Base-by-base conservation (phyloP, 1,284 basidiomycete species). In the Coniophora puteana region DNA sequence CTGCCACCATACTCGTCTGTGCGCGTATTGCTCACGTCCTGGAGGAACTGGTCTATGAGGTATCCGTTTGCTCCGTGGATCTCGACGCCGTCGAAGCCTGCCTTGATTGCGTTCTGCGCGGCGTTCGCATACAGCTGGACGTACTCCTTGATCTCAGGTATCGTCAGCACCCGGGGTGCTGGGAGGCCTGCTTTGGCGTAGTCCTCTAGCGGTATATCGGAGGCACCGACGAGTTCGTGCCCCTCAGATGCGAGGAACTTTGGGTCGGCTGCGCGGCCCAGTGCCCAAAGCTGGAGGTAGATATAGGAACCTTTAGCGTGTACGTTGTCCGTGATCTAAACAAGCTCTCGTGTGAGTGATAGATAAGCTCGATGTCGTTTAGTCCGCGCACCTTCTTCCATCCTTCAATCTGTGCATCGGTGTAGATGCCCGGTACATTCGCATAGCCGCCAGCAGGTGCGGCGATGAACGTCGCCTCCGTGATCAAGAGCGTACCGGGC, bases 1-100 rank as follows among this genome's bases (percentile, higher is more conserved):
- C 67, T 69, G 5, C 78, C 78, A 1, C 79, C 78, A 54, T 76
- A 83, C 22, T 65, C 55, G 53, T 82, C 80, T 3, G 71, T 73
- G 21, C 76, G 71, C 10, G 66, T 56, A 59, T 74, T 48, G n/a
- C 43, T 41, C 16, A 57, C n/a, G 24, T 65, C 40, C 45, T 66
- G 40, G 41, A 56, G 32, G 55, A 62, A 46, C 52, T 60, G 39
- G 45, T 67, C 51, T 40, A 54, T 36, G 13, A 65, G 46, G 44
- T 57, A 45, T 2, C 45, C 41, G 17, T 51, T 47, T 3, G 40
- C 43, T 7, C 34, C 10, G n/a, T 53, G 50, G 20, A 49, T 27
- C 36, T 62, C 60, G 18, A 59, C 53, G 2, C 57, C 59, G 27
- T 61, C 59, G 14, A 55, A 57, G 26, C 53, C 53, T 3, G 50